Conservation (phyloP, 352 stramenopile genomes). For the Globisporangium ultimum region DNA sequence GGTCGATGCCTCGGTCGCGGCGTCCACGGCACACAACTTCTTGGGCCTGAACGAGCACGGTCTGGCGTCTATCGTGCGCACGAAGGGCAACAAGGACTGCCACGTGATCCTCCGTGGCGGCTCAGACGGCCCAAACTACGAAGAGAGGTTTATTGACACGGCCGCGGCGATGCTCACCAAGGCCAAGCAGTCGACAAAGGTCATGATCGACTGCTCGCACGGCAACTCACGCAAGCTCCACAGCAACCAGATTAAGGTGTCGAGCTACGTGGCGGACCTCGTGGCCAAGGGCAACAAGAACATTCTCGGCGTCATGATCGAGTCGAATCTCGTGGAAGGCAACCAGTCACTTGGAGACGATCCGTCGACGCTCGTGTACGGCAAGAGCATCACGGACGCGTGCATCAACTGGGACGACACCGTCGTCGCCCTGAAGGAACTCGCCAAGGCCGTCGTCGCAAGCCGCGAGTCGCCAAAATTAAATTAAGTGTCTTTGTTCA, state of each 20-base stretch:
- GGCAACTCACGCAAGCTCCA: constrained; percentile 85
- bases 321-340: constrained; percentile 85
- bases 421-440: constrained; percentile 49
- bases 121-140: constrained; percentile 77
- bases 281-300: constrained; percentile 63
- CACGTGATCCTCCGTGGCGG: constrained; percentile 83
- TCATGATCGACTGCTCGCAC: constrained; percentile 90
- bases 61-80: constrained; percentile 76
- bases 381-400: constrained; percentile 85
- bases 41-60: constrained; percentile 79
- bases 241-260: constrained; percentile 80
- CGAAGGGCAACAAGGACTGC: constrained; percentile 82
- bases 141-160: constrained; percentile 67
- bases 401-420: constrained; percentile 87
- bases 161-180: constrained; percentile 57
- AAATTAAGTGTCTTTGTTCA: too few relatives aligned
- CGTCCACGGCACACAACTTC: constrained; percentile 79
- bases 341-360: constrained; percentile 79
- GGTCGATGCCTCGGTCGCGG: constrained; percentile 65
- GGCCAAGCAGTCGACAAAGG: constrained; percentile 60
- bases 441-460: constrained; percentile 50
- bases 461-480: constrained; percentile 19
- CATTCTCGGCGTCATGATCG: constrained; percentile 85
- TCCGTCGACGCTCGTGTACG: constrained; percentile 70
- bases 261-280: constrained; percentile 58